Evolutionary conservation across 140 eudicot genomes (phyloP), one percentile per base, ranked within the genome.

Genomic region (Senecio squalidus): DNA sequence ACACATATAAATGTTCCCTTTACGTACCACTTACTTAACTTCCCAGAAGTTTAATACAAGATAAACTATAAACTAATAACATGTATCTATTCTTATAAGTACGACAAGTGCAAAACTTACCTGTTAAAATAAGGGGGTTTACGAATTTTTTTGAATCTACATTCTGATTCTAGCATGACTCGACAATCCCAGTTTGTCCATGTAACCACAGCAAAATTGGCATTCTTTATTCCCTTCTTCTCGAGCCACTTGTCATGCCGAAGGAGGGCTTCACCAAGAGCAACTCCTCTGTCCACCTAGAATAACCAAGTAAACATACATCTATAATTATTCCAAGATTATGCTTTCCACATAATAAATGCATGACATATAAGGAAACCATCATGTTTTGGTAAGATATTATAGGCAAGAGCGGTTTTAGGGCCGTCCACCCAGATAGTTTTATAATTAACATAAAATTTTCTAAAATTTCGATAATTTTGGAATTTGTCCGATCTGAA

Each of bases 141-240:
- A 49, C 84, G 73, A 13, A 91, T 81, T 36, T 82, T 84, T 73
- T 91, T 91, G 82, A 70, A 86, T 39, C 96, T 82, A 80, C 98
- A 91, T 65, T 91, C 98, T 5, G 98, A 86, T 77, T 91, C 98
- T 78, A 91, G 46, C 98, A 91, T 86, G 31, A 91, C 98, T 50
- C 74, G 63, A 60, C 98, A 91, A 64, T 91, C 98, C 98, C 98
- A 91, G 76, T 84, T 80, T 40, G 98, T 83, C 98, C 98, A 91
- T 4, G 98, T 91, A 9, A 91, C 98, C 33, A 91, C 94, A 33
- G 94, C 94, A 76, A 91, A 91, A 67, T 91, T 83, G 40, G 94
- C 71, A 72, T 81, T 80, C 47, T 83, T 86, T 30, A 91, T 77
- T 31, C 98, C 98, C 75, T 75, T 86, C 36, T 72, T 82, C 61